Conservation (phyloP, 306 rosid species). For the Casuarina cunninghamiana region DNA sequence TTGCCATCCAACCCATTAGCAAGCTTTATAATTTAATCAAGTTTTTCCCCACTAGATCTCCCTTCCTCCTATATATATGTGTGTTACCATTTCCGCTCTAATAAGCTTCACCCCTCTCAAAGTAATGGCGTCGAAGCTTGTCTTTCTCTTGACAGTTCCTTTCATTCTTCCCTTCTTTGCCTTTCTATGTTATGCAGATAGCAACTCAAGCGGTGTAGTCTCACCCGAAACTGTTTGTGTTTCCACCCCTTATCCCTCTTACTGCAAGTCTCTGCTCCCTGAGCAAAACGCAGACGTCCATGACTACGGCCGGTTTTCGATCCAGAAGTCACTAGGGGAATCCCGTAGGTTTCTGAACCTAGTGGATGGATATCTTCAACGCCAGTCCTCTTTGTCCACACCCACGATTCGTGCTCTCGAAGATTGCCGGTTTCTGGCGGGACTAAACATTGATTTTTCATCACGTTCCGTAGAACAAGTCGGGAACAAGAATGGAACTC, state of each 20-base stretch:
- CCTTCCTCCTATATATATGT: no score
- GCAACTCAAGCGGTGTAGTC: neutral
- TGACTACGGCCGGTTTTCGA: neutral
- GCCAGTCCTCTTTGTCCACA: neutral
- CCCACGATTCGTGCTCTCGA: neutral
- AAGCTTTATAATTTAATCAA: no score
- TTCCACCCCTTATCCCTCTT: constrained; percentile 6
- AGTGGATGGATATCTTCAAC: neutral
- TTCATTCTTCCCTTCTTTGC: neutral
- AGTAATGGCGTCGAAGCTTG: constrained; percentile 3
- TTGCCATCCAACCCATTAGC: no score
- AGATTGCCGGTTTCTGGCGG: constrained; percentile 1
- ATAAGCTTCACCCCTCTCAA: neutral
- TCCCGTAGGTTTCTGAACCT: neutral
- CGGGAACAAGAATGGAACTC: neutral
- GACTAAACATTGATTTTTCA: neutral
- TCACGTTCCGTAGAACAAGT: neutral
- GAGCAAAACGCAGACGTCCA: neutral
- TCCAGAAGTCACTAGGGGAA: neutral
- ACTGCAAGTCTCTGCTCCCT: neutral
- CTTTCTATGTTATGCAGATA: neutral
- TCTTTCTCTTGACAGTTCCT: neutral
- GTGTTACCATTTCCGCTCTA: neutral
- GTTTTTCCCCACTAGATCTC: no score
- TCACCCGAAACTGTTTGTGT: neutral